Percentiles rank a stretch among this genome's conserved stretches.
These are phyloP conservation scores for Dactylellina parvicollis DNA, from an alignment of 2,329 filamentous ascomycete genomes.

Conservation along the genomic window DNA sequence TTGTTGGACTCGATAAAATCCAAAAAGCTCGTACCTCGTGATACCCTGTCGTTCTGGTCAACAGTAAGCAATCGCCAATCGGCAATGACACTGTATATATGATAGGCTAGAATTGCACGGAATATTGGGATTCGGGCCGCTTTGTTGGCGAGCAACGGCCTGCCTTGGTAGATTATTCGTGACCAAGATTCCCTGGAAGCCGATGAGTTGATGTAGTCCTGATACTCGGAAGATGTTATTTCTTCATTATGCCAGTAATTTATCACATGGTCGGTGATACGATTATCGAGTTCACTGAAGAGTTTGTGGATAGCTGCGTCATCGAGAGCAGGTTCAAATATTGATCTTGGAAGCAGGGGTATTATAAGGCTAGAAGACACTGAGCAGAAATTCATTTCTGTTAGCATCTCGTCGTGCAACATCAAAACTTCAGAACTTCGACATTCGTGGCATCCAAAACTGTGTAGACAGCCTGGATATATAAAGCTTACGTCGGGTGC, in stretches of 20 bases:
- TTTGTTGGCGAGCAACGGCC: constrained; percentile 15
- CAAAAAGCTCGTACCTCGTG: neutral
- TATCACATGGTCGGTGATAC: constrained; percentile 27
- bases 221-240: constrained; percentile 21
- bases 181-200: constrained; percentile 5
- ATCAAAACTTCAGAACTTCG: too few species aligned
- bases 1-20: neutral
- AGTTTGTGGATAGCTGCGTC: constrained; percentile 14
- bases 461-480: too few species aligned
- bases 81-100: constrained; percentile 27
- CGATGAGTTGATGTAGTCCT: constrained; percentile 14
- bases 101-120: constrained; percentile 32
- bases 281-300: constrained; percentile 24
- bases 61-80: constrained; percentile 24
- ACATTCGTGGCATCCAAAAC: too few species aligned
- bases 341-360: neutral
- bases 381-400: neutral
- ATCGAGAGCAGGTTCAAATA: constrained; percentile 10
- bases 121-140: constrained; percentile 26
- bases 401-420: too few species aligned
- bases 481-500: too few species aligned
- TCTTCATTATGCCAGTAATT: constrained; percentile 33
- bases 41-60: neutral
- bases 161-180: constrained; percentile 7
- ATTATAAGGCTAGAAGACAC: neutral